Evolutionary conservation across 148 eudicot genomes (phyloP).

Genomic region (Selenicereus undatus): DNA sequence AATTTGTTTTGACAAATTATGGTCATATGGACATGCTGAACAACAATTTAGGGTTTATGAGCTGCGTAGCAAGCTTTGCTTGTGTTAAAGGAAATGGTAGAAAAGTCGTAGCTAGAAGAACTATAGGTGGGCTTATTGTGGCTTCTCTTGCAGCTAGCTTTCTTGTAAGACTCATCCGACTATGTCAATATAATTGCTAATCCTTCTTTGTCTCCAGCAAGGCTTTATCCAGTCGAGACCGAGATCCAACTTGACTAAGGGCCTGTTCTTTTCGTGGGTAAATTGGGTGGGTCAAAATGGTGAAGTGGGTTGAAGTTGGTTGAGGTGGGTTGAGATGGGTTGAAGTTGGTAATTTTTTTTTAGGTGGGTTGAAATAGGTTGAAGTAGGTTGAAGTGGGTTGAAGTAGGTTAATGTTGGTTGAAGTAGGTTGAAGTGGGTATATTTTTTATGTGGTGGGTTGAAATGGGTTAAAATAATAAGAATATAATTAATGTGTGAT

Average conservation of each 20-base stretch:
- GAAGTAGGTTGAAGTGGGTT: too few species aligned
- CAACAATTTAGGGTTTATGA: neutral
- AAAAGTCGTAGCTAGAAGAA: neutral
- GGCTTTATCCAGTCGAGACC: neutral
- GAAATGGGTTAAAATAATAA: too few species aligned
- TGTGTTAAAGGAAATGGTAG: neutral
- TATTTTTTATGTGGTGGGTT: too few species aligned
- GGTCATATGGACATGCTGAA: slow-evolving; percentile 23
- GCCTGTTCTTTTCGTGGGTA: too few species aligned
- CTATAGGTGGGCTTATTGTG: neutral
- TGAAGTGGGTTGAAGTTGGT: too few species aligned
- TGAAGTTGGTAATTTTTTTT: too few species aligned
- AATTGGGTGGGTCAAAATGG: too few species aligned
- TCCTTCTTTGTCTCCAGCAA: slow-evolving; percentile 11
- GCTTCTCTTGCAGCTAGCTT: slow-evolving; percentile 1
- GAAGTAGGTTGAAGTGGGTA: too few species aligned
- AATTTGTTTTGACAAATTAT: slow-evolving; percentile 16
- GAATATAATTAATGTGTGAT: too few species aligned
- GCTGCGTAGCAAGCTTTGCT: neutral
- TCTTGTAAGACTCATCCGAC: neutral
- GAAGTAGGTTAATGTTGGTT: too few species aligned
- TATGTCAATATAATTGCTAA: neutral
- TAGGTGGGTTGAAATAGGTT: too few species aligned
- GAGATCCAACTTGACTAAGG: neutral
- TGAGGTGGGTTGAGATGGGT: too few species aligned